Evolutionary conservation across 208 protist species (phyloP).

Genomic region (Trypanosoma brucei): DNA sequence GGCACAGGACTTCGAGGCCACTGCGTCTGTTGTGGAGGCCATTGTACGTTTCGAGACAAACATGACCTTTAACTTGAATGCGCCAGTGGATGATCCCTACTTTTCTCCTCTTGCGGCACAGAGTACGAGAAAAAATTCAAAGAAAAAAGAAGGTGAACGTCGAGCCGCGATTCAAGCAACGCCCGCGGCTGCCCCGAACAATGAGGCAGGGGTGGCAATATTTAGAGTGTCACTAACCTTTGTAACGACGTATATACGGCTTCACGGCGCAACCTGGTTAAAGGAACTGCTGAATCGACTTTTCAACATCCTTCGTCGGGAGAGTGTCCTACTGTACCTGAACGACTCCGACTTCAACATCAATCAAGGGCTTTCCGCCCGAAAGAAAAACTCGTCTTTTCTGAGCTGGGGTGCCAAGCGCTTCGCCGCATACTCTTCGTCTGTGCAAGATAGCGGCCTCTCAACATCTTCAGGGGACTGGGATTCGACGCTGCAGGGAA

Average conservation of each 20-base stretch:
- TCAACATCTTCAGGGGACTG: slow-evolving; percentile 5
- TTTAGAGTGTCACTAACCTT: slow-evolving; percentile 65
- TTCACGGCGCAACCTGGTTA: slow-evolving; percentile 82
- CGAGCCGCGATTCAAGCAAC: not conserved
- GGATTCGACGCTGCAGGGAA: slow-evolving; percentile 20
- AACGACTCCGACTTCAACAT: slow-evolving; percentile 51
- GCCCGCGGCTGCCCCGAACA: not conserved
- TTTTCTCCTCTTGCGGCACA: not conserved
- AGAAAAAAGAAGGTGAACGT: not conserved
- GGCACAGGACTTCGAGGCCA: slow-evolving; percentile 29
- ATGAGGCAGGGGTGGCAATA: slow-evolving; percentile 23
- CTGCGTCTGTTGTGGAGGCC: slow-evolving; percentile 43
- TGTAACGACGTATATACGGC: slow-evolving; percentile 71
- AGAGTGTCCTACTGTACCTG: slow-evolving; percentile 82
- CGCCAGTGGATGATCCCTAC: not conserved
- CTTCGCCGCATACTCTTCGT: not conserved
- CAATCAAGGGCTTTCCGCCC: not conserved
- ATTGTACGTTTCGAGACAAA: slow-evolving; percentile 40
- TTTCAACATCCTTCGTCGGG: slow-evolving; percentile 72
- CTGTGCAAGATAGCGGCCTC: not conserved
- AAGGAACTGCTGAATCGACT: slow-evolving; percentile 63
- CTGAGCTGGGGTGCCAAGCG: not conserved
- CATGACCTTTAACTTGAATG: slow-evolving; percentile 15
- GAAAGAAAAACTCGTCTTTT: not conserved
- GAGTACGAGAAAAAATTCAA: not conserved